phyloP scores from a whole-genome alignment of 805 yeast genomes.

The Yarrowia porcina region DNA sequence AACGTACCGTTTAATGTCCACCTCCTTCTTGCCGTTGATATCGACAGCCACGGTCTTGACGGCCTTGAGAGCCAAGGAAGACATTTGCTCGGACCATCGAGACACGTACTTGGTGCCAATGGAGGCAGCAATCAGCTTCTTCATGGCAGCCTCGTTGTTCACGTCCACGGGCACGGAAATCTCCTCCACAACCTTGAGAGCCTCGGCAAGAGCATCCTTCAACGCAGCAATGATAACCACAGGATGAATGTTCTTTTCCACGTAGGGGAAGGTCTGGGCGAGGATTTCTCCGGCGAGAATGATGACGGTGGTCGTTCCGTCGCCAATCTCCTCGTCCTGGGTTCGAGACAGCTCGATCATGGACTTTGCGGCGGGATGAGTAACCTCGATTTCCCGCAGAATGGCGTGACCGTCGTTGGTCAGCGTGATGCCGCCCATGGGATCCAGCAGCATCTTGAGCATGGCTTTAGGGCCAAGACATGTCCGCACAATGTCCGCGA shows the following conservation, averaged over 20 bases:
- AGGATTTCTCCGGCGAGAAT: conserved; percentile 95
- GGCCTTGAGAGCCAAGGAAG: conserved; percentile 79
- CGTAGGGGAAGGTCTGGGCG: conserved; percentile 89
- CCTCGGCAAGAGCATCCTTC: conserved; percentile 86
- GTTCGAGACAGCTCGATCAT: conserved; percentile 97
- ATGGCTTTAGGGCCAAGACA: conserved; percentile 99
- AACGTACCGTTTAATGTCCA: conserved; percentile 89
- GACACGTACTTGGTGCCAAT: conserved; percentile 94
- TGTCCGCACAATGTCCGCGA: conserved; percentile 94
- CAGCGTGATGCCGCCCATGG: conserved; percentile 87
- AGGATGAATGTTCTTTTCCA: conserved; percentile 93
- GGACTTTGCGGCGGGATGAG: conserved; percentile 98
- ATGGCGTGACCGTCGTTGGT: conserved; percentile 99
- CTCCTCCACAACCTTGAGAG: conserved; percentile 77
- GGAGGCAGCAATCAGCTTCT: conserved; percentile 78
- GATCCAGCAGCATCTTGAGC: conserved; percentile 96
- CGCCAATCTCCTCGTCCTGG: conserved; percentile 98
- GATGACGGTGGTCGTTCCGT: conserved; percentile 96
- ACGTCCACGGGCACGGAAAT: conserved; percentile 83
- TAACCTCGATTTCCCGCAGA: conserved; percentile 88
- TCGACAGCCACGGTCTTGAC: conserved; percentile 74
- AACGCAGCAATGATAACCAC: conserved; percentile 93
- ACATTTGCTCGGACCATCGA: conserved; percentile 89
- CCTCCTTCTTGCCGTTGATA: conserved; percentile 61
- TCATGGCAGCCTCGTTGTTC: conserved; percentile 81